These are phyloP conservation scores for Suillus spraguei DNA, from an alignment of 768 basidiomycete species.

Conservation along the genomic window DNA sequence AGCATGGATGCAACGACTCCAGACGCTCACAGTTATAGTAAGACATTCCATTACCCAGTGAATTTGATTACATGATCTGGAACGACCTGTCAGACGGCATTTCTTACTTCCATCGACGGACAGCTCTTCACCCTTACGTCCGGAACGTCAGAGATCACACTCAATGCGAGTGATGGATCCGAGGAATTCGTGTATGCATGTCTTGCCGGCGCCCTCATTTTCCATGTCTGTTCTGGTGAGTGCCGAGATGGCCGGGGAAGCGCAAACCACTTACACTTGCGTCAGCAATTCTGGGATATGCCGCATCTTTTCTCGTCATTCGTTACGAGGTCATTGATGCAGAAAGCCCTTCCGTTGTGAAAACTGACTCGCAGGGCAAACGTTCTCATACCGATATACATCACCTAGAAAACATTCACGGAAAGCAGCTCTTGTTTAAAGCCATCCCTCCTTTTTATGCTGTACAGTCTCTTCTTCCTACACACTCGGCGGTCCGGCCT, in stretches of 20 bases:
- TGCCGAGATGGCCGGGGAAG: not conserved
- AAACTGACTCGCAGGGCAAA: not conserved
- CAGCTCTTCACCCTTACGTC: too few relatives aligned
- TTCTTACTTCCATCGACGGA: slow-evolving; percentile 31
- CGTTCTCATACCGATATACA: not conserved
- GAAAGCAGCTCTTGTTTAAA: not conserved
- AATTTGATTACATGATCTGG: not conserved
- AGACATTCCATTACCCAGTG: not conserved
- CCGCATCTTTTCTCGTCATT: slow-evolving; percentile 30
- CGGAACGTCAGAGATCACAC: too few relatives aligned
- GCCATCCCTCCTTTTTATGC: not conserved
- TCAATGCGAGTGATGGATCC: not conserved
- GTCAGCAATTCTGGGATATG: slow-evolving; percentile 28
- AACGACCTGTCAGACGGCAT: slow-evolving; percentile 24
- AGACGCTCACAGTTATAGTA: slow-evolving; percentile 31
- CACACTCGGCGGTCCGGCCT: not conserved
- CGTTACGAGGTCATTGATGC: slow-evolving; percentile 29
- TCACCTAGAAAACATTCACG: not conserved
- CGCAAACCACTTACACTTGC: not conserved
- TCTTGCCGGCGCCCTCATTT: slow-evolving; percentile 32
- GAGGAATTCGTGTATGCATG: slow-evolving; percentile 31
- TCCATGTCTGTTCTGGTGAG: slow-evolving; percentile 33
- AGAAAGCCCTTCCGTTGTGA: too few relatives aligned
- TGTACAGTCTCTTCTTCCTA: not conserved
- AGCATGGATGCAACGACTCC: slow-evolving; percentile 31